Evolutionary conservation across 495 filamentous ascomycete species (phyloP).

Genomic region (Corynascus novoguineensis): DNA sequence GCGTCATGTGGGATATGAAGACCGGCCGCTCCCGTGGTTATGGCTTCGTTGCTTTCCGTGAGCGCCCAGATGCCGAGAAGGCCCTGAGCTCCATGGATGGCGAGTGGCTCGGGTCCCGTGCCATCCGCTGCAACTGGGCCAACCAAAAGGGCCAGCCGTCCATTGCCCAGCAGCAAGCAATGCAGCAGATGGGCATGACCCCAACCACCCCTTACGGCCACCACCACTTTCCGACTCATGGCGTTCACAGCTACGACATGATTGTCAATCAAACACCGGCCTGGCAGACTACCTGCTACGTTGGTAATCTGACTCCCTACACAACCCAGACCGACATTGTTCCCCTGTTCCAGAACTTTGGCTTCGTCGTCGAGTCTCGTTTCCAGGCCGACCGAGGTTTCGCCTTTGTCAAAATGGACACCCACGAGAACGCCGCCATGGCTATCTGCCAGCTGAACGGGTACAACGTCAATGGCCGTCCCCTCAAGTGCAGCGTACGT

Average conservation of each 20-base stretch:
- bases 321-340: slow-evolving; percentile 94
- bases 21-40: slow-evolving; percentile 96
- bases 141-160: slow-evolving; percentile 99
- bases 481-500: slow-evolving; percentile 90
- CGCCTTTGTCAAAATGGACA: slow-evolving; percentile 99
- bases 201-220: slow-evolving; percentile 94
- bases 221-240: slow-evolving; percentile 96
- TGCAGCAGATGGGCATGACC: slow-evolving; percentile 98
- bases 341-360: slow-evolving; percentile 96
- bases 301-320: slow-evolving; percentile 96
- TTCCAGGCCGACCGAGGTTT: slow-evolving; percentile 98
- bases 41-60: slow-evolving; percentile 96
- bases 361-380: slow-evolving; percentile 92
- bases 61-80: slow-evolving; percentile 91
- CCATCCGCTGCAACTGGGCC: slow-evolving; percentile 99
- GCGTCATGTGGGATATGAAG: slow-evolving; percentile 99
- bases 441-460: slow-evolving; percentile 96
- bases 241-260: slow-evolving; percentile 96
- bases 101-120: slow-evolving; percentile 97
- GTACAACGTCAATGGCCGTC: slow-evolving; percentile 95
- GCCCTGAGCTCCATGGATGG: slow-evolving; percentile 97
- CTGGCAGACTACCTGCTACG: slow-evolving; percentile 99
- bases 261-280: slow-evolving; percentile 92
- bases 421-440: slow-evolving; percentile 96
- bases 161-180: slow-evolving; percentile 92